phyloP scores from a whole-genome alignment of 2,329 filamentous ascomycete species.

The Stenocarpella maydis region DNA sequence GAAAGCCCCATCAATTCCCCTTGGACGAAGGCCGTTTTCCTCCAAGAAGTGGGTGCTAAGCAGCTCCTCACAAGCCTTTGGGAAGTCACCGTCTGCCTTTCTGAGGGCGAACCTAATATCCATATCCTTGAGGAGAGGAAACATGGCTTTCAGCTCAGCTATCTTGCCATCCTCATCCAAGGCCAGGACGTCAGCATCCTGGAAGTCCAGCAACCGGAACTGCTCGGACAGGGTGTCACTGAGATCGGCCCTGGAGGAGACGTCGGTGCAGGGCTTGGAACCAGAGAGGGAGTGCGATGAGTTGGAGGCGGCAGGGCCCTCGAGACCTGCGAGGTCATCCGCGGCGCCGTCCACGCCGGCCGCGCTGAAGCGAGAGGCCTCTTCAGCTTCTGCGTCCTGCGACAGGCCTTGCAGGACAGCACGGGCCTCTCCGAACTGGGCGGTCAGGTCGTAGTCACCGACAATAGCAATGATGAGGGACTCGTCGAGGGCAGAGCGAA shows the following conservation, averaged over 20 bases:
- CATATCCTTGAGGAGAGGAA: constrained; percentile 71
- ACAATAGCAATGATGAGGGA: constrained; percentile 79
- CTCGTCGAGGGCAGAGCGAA: constrained; percentile 78
- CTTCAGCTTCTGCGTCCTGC: constrained; percentile 69
- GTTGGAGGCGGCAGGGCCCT: constrained; percentile 24
- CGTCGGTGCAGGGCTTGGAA: constrained; percentile 29
- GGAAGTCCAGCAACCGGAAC: constrained; percentile 39
- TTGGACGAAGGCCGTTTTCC: constrained; percentile 68
- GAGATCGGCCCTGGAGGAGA: constrained; percentile 34
- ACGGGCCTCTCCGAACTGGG: constrained; percentile 62
- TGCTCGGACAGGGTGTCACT: constrained; percentile 31
- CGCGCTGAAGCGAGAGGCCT: constrained; percentile 79
- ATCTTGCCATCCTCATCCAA: constrained; percentile 70
- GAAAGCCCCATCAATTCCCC: constrained; percentile 85
- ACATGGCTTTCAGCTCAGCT: constrained; percentile 71
- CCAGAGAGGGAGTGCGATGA: constrained; percentile 24
- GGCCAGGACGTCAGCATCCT: constrained; percentile 45
- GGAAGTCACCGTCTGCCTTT: constrained; percentile 72
- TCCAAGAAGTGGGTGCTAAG: constrained; percentile 82
- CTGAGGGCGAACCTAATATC: constrained; percentile 73
- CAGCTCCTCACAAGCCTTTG: constrained; percentile 78
- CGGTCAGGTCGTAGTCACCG: constrained; percentile 73
- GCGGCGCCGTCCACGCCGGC: constrained; percentile 66
- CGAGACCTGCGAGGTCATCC: constrained; percentile 40
- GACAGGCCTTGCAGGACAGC: constrained; percentile 72